Percentiles rank a stretch among this genome's conserved stretches.
Conservation (phyloP, 495 filamentous ascomycete genomes). For the Evansstolkia leycettana region DNA sequence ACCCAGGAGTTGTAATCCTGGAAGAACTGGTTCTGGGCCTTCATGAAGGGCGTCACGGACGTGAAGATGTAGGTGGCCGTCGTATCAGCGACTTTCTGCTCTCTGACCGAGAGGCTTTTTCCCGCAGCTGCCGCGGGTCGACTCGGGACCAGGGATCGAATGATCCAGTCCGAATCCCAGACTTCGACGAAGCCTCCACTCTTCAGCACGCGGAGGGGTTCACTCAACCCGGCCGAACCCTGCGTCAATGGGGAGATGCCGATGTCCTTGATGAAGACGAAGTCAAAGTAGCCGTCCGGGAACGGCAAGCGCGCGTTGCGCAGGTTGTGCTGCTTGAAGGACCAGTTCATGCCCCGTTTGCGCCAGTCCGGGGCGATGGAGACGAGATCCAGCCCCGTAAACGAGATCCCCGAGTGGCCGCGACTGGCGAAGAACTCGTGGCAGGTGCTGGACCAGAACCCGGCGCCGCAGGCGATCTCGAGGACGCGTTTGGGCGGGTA, state of each 20-base stretch:
- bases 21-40: slow-evolving; percentile 55
- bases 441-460: slow-evolving; percentile 66
- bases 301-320: slow-evolving; percentile 53
- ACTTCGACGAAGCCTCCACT: slow-evolving; percentile 62
- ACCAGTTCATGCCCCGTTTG: slow-evolving; percentile 56
- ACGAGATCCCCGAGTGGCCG: slow-evolving; percentile 57
- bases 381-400: slow-evolving; percentile 68
- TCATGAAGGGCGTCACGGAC: slow-evolving; percentile 52
- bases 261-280: slow-evolving; percentile 67
- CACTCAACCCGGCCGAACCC: slow-evolving; percentile 48
- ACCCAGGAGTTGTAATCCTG: slow-evolving; percentile 62
- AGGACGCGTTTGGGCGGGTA: slow-evolving; percentile 54
- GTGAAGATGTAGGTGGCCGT: slow-evolving; percentile 60
- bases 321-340: slow-evolving; percentile 62
- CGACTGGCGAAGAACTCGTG: slow-evolving; percentile 48
- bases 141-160: slow-evolving; percentile 55
- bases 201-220: slow-evolving; percentile 53
- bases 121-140: slow-evolving; percentile 33
- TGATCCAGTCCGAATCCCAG: slow-evolving; percentile 56
- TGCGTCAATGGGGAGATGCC: slow-evolving; percentile 34
- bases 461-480: slow-evolving; percentile 65
- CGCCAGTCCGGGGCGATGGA: slow-evolving; percentile 48
- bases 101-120: slow-evolving; percentile 29
- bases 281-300: slow-evolving; percentile 56
- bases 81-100: slow-evolving; percentile 33